Evolutionary conservation across 441 rosid species (phyloP).

Genomic region (Breynia disticha): DNA sequence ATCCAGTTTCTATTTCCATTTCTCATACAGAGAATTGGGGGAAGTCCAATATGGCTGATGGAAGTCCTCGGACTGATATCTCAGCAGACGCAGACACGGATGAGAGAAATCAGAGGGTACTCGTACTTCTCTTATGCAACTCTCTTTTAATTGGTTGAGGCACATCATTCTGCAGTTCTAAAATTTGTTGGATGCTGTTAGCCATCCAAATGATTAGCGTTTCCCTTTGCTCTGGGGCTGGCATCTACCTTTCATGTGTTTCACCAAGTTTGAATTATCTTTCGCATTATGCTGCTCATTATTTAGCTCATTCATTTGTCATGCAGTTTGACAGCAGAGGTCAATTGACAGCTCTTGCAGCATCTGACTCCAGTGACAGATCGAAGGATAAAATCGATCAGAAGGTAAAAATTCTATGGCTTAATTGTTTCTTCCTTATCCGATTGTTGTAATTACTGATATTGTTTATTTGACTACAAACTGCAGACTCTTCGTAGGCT

Average conservation of each 20-base stretch:
- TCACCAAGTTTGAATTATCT: neutral
- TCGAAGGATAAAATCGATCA: conserved; percentile 87
- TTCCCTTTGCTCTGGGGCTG: no score
- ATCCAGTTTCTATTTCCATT: conserved; percentile 25
- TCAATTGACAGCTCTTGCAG: conserved; percentile 31
- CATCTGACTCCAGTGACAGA: conserved; percentile 87
- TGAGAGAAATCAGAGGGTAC: conserved; percentile 68
- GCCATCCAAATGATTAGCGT: no score
- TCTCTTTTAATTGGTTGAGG: conserved; percentile 2
- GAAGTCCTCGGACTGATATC: conserved; percentile 80
- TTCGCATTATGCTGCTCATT: neutral
- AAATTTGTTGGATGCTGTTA: no score
- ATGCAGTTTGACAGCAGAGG: conserved; percentile 67
- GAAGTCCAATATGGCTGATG: conserved; percentile 68
- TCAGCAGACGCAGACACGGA: conserved; percentile 88
- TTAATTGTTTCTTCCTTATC: neutral
- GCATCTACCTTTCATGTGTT: neutral
- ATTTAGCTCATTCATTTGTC: conserved; percentile 2
- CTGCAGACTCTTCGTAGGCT: conserved; percentile 94
- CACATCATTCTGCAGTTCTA: neutral
- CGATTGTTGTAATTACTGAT: neutral
- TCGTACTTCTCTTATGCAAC: conserved; percentile 9
- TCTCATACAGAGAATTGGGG: conserved; percentile 33
- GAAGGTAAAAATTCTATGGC: conserved; percentile 39
- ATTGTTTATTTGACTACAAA: conserved; percentile 21